Evolutionary conservation across 1,284 basidiomycete species (phyloP), one percentile per base, ranked within the genome.

Genomic region (Clitocybe nebularis): DNA sequence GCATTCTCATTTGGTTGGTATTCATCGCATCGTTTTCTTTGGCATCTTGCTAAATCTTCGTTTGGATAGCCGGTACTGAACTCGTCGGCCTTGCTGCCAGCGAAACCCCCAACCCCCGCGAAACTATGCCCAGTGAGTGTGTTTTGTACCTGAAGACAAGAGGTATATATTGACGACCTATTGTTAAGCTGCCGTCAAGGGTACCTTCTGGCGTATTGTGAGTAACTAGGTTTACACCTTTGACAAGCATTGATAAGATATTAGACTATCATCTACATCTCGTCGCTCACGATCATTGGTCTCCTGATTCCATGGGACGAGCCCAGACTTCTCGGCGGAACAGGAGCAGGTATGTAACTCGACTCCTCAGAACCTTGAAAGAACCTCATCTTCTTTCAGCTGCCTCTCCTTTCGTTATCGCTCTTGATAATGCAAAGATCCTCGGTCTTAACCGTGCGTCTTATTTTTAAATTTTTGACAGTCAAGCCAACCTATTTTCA

Each of bases 31-130:
- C n/a, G n/a, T n/a, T n/a, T 17, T 20, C 19, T 20, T 38, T 5
- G 9, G 13, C 7, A 46, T 20, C 14, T 35, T 46, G 42, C 39
- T 36, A 8, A 29, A 4, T 22, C 13, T 20, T 42, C 16, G 4
- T 16, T 13, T 32, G 10, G 13, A 29, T 29, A 64, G 66, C 69
- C 46, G 83, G 84, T 43, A 84, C 83, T 25, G 83, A 88, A 56
- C 75, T 86, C 39, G 75, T 86, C 25, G 81, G 80, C 65, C 55
- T 77, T 39, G 79, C 81, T 24, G 81, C 79, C 1, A 76, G 68
- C 41, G 77, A 79, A 57, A 74, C 74, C 1, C 68, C 75, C 41
- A 75, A 78, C 56, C 81, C 82, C 3, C 71, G 74, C 49, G 66
- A 68, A 49, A 75, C 76, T 19, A 77, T 88, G 47, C 84, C 84